Conservation (phyloP, 2,329 filamentous ascomycete species). For the Pseudogymnoascus sp. region DNA sequence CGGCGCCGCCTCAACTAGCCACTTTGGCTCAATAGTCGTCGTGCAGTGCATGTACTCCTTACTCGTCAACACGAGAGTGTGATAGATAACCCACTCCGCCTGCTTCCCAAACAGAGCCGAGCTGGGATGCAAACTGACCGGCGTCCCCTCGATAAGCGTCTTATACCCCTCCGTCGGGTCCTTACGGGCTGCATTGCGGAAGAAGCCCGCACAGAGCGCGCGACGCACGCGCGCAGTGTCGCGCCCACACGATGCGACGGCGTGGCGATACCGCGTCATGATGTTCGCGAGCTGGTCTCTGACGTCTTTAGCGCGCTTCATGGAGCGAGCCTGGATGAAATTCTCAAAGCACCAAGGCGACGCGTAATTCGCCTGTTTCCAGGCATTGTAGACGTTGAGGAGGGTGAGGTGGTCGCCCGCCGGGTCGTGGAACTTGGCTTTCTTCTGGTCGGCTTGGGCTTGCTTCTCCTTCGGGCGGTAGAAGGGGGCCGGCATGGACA, state of each 20-base stretch:
- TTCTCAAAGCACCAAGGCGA: constrained; percentile 96
- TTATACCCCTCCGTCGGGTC: constrained; percentile 97
- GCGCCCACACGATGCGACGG: constrained; percentile 74
- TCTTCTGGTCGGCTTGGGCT: constrained; percentile 92
- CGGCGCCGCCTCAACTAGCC: constrained; percentile 91
- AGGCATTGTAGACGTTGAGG: constrained; percentile 95
- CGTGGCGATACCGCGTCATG: constrained; percentile 84
- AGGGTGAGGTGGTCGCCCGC: constrained; percentile 90
- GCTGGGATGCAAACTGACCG: constrained; percentile 88
- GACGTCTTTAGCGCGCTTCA: constrained; percentile 85
- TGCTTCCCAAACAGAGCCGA: constrained; percentile 93
- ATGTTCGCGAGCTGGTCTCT: constrained; percentile 87
- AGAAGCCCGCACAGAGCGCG: constrained; percentile 88
- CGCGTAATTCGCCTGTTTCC: constrained; percentile 77
- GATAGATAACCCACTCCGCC: constrained; percentile 92
- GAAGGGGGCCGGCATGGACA: constrained; percentile 80
- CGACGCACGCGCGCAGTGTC: constrained; percentile 82
- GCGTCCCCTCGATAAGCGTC: constrained; percentile 89
- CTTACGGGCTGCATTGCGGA: constrained; percentile 89
- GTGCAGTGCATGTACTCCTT: constrained; percentile 98
- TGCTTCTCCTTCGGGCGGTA: constrained; percentile 98
- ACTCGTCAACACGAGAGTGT: constrained; percentile 82
- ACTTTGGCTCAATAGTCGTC: constrained; percentile 87
- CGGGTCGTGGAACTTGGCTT: constrained; percentile 93
- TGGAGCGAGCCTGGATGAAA: constrained; percentile 86